Evolutionary conservation across 257 asterid species (phyloP), one percentile per base, ranked within the genome.

Genomic region (Osmanthus fragrans): DNA sequence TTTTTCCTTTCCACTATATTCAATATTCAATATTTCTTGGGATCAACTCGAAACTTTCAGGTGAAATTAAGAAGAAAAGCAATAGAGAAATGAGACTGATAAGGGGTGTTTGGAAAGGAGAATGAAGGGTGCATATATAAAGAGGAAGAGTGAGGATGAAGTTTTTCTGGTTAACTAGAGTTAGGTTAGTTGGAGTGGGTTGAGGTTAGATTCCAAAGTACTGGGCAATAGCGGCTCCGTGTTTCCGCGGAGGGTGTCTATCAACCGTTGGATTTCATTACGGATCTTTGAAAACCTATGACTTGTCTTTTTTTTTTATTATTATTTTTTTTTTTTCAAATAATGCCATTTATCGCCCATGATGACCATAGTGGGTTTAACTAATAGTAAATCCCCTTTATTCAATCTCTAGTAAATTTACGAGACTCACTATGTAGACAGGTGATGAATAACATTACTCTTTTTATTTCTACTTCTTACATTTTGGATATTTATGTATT

Each of bases 201-300:
- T 77, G 75, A n/a, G 80, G 65, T 78, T 80, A 74, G 83, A 79
- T 88, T 86, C 89, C 90, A 70, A 86, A 86, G 86, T 83, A 80
- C 40, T 85, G 90, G 87, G 92, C 82, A 84, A 78, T 25, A 80
- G 87, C 89, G 90, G 89, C 88, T 88, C 77, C 90, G 78, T 72
- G 85, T 86, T 85, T 83, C 90, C 90, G 89, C 90, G 85, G 80
- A 88, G 84, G 81, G 40, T 32, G 72, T 74, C 23, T 73, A 82
- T 80, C 79, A 77, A 73, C 89, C 75, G 64, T 72, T 25, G 75
- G 75, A 45, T 72, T 72, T 63, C 19, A 10, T 63, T 54, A 1
- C 12, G 21, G 21, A 21, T 37, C 2, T 7, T 1, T 37, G 40
- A 37, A 7, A 37, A 7, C 40, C 9, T 37, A 37, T 37, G 40